These are phyloP conservation scores for Alternaria gansuensis DNA, from an alignment of 2,329 filamentous ascomycete genomes.

Conservation along the genomic window DNA sequence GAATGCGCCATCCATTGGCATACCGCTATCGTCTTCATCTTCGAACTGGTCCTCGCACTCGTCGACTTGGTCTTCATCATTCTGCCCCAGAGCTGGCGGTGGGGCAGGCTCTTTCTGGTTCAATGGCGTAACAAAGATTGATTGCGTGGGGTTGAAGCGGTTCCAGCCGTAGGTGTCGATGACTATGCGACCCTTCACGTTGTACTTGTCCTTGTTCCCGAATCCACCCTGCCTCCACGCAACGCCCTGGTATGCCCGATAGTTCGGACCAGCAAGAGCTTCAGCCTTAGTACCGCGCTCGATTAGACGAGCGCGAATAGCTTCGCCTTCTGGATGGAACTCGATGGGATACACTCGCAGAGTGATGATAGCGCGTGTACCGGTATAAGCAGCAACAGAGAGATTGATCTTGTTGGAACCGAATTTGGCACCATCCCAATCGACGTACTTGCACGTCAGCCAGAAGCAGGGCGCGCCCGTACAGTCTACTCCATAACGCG, in stretches of 20 bases:
- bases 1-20: conserved; percentile 30
- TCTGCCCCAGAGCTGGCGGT: background rate
- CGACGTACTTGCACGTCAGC: conserved; percentile 50
- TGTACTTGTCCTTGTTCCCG: conserved; percentile 53
- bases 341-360: conserved; percentile 57
- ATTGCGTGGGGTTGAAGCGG: conserved; percentile 56
- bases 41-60: conserved; percentile 7
- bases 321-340: conserved; percentile 54
- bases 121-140: conserved; percentile 52
- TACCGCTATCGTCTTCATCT: conserved; percentile 23
- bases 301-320: conserved; percentile 54
- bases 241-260: conserved; percentile 60
- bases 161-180: conserved; percentile 64
- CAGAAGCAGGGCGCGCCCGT: conserved; percentile 52
- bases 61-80: conserved; percentile 23
- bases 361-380: conserved; percentile 55
- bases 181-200: conserved; percentile 60
- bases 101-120: conserved; percentile 38
- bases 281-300: conserved; percentile 60
- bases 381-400: conserved; percentile 43
- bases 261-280: conserved; percentile 59
- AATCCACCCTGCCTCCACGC: conserved; percentile 50
- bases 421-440: conserved; percentile 52
- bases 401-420: conserved; percentile 45
- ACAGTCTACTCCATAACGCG: conserved; percentile 46